phyloP scores from a whole-genome alignment of 352 stramenopile genomes.

The Phytopythium vexans region DNA sequence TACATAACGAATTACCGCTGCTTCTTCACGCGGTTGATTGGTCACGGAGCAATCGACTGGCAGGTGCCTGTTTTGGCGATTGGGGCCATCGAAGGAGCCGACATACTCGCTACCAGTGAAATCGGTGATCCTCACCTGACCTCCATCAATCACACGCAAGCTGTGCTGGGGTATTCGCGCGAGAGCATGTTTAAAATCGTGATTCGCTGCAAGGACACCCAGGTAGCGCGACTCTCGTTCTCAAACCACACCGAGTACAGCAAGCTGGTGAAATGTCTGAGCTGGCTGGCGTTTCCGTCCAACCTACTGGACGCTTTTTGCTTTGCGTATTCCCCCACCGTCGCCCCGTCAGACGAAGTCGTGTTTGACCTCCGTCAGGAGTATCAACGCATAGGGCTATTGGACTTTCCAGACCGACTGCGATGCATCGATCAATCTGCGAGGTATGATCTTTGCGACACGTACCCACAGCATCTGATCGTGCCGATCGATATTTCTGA shows the following conservation, averaged over 20 bases:
- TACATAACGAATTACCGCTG: slow-evolving; percentile 86
- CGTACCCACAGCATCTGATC: slow-evolving; percentile 93
- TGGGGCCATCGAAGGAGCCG: slow-evolving; percentile 43
- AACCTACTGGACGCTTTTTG: slow-evolving; percentile 80
- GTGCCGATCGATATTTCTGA: slow-evolving; percentile 92
- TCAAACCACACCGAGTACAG: slow-evolving; percentile 69
- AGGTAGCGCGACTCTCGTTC: slow-evolving; percentile 65
- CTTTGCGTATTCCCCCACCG: slow-evolving; percentile 67
- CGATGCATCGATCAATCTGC: slow-evolving; percentile 77
- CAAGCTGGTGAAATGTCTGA: slow-evolving; percentile 77
- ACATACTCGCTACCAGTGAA: neutral
- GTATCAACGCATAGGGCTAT: slow-evolving; percentile 73
- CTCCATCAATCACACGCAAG: slow-evolving; percentile 55
- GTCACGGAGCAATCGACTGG: slow-evolving; percentile 56
- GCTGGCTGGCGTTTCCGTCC: slow-evolving; percentile 64
- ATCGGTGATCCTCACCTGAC: too few relatives aligned
- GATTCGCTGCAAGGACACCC: slow-evolving; percentile 78
- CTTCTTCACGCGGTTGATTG: slow-evolving; percentile 61
- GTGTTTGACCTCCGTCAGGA: slow-evolving; percentile 78
- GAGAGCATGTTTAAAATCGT: slow-evolving; percentile 63
- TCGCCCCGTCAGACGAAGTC: slow-evolving; percentile 72
- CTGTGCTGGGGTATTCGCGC: slow-evolving; percentile 48
- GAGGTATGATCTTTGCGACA: slow-evolving; percentile 89
- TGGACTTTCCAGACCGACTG: slow-evolving; percentile 55
- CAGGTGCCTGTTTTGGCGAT: slow-evolving; percentile 80